These are phyloP conservation scores for Aureobasidium sp. DNA, from an alignment of 2,329 filamentous ascomycete genomes.

Conservation along the genomic window DNA sequence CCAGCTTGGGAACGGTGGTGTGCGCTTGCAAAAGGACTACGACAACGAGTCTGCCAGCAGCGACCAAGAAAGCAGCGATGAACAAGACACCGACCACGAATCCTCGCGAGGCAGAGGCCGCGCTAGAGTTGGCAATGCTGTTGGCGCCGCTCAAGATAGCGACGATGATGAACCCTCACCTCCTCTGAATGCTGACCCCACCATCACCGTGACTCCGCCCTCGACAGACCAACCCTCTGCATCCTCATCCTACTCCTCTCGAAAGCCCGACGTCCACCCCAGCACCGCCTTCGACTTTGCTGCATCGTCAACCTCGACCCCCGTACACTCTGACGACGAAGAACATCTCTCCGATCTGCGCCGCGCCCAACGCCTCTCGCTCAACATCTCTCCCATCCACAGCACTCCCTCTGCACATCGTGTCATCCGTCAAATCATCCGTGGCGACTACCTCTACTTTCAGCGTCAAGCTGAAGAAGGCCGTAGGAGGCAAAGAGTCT, in stretches of 20 bases:
- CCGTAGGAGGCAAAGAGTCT: constrained; percentile 72
- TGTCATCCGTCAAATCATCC: constrained; percentile 79
- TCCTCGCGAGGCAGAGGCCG: constrained; percentile 9
- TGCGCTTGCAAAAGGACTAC: constrained; percentile 13
- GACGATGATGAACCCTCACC: constrained; percentile 12
- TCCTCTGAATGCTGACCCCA: constrained; percentile 19
- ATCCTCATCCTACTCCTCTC: constrained; percentile 19
- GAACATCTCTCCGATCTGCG: constrained; percentile 77
- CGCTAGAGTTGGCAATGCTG: constrained; percentile 17
- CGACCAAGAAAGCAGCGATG: constrained; percentile 25
- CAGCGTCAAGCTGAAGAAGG: constrained; percentile 72
- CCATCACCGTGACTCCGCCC: constrained; percentile 22
- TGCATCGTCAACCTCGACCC: constrained; percentile 49
- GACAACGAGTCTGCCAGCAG: constrained; percentile 19
- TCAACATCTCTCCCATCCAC: constrained; percentile 72
- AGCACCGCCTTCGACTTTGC: constrained; percentile 74
- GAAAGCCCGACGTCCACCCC: constrained; percentile 55
- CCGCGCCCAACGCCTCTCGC: constrained; percentile 73
- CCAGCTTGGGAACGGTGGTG: constrained; percentile 9
- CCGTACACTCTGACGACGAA: constrained; percentile 77
- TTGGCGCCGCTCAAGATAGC: constrained; percentile 12
- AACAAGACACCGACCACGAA: constrained; percentile 23
- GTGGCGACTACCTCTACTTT: constrained; percentile 73
- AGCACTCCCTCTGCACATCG: constrained; percentile 69
- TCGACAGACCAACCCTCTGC: constrained; percentile 8